Evolutionary conservation across 495 filamentous ascomycete species (phyloP).

Genomic region (Elaphomyces granulatus): DNA sequence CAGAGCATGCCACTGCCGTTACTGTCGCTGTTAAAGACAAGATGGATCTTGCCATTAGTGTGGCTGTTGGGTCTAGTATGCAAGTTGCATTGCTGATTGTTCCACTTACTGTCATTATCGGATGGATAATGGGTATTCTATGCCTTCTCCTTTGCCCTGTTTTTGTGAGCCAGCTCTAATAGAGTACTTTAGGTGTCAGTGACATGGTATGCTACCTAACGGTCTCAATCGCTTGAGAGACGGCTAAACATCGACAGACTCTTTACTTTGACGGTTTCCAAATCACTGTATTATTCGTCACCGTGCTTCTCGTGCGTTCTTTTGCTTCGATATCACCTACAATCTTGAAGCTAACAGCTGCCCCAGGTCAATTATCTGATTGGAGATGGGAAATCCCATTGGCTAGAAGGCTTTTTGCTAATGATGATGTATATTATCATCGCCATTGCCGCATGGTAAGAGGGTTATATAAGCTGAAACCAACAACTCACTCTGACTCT

Average conservation of each 20-base stretch:
- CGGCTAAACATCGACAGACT: slow-evolving; percentile 45
- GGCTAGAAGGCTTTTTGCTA: slow-evolving; percentile 62
- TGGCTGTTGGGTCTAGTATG: slow-evolving; percentile 74
- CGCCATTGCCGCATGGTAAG: slow-evolving; percentile 41
- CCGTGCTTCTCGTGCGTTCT: slow-evolving; percentile 43
- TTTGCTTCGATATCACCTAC: neutral
- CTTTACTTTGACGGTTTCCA: slow-evolving; percentile 74
- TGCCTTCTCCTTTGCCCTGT: too few relatives aligned
- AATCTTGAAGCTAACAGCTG: neutral
- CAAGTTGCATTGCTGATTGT: slow-evolving; percentile 73
- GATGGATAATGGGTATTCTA: slow-evolving; percentile 69
- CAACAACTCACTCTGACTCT: too few relatives aligned
- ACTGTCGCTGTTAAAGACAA: slow-evolving; percentile 82
- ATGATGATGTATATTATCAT: slow-evolving; percentile 65
- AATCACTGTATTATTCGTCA: slow-evolving; percentile 62
- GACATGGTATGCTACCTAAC: too few relatives aligned
- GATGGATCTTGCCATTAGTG: slow-evolving; percentile 78
- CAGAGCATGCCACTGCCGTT: slow-evolving; percentile 76
- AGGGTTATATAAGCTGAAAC: too few relatives aligned
- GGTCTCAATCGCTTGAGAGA: slow-evolving; percentile 68
- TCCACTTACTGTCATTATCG: slow-evolving; percentile 62
- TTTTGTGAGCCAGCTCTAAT: too few relatives aligned
- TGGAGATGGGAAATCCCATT: slow-evolving; percentile 43
- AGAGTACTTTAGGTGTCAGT: too few relatives aligned
- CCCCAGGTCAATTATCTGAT: slow-evolving; percentile 65